Base-by-base conservation (phyloP, 2,329 filamentous ascomycete genomes). In the Aspergillus neotritici region DNA sequence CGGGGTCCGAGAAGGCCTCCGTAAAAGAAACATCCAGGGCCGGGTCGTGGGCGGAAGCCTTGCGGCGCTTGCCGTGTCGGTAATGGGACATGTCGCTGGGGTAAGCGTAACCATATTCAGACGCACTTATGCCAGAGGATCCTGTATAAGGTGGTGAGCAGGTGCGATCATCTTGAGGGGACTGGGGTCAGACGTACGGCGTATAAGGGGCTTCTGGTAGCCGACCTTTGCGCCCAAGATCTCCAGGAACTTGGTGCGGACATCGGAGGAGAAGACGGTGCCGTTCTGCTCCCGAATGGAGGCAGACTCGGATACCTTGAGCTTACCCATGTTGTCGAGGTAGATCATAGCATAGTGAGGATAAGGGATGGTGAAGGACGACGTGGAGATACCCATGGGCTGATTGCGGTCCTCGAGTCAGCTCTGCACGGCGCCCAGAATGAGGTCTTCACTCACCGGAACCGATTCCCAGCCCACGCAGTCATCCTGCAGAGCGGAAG, bases 321-420 rank as follows among this genome's bases (percentile, higher is more conserved):
- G 43, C 42, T 56, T 61, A 12, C 63, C 62, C 40, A 56, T 55
- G 40, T 56, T 54, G 42, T 66, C 64, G 3, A 65, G 46, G 34
- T 65, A 66, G 30, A 66, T 64, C 54, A 66, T 46, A 31, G 64
- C 63, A 40, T 64, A 66, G 39, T 66, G 62, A 8, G 55, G 41
- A 45, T 54, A 64, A 14, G 62, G 63, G 33, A 64, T 41, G 37
- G 54, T 57, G 44, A 55, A 46, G 2, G 57, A 47, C 32, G 60
- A 58, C 32, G 53, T 41, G 4, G 52, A 44, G 21, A 53, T 31
- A 43, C 57, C 55, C 57, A 64, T 60, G 9, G 59, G 46, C 63
- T 66, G 28, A 25, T 25, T 13, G 16, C 8, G 11, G 12, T 30
- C 7, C n/a, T 44, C 35, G 35, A 13, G 25, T 41, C 34, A 43